Conservation (phyloP, 2,329 filamentous ascomycete species). For the Cladobotryum protrusum region DNA sequence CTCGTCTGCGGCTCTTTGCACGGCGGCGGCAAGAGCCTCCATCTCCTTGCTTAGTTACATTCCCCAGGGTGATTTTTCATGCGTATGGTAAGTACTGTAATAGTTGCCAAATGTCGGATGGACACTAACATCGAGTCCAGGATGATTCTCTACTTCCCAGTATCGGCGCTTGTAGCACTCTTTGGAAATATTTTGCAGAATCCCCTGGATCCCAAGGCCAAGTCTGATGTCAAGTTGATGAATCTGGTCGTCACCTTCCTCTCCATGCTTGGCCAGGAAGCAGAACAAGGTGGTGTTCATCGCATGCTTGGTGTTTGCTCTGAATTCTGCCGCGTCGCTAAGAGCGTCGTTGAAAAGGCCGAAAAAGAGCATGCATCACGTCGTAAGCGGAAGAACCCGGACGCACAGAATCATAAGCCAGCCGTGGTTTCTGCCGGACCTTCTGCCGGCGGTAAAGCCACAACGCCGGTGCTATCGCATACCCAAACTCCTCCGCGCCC, state of each 20-base stretch:
- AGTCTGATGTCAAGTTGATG: constrained; percentile 87
- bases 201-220: constrained; percentile 78
- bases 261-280: constrained; percentile 80
- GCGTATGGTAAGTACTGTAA: constrained; percentile 68
- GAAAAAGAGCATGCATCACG: constrained; percentile 77
- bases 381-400: constrained; percentile 76
- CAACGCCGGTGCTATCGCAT: not conserved
- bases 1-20: constrained; percentile 86
- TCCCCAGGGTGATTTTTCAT: constrained; percentile 88
- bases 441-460: constrained; percentile 4
- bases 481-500: not conserved
- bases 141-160: constrained; percentile 94
- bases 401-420: constrained; percentile 24
- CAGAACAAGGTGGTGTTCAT: constrained; percentile 82
- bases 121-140: constrained; percentile 31
- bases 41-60: constrained; percentile 95
- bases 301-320: constrained; percentile 90
- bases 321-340: constrained; percentile 95
- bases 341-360: constrained; percentile 81
- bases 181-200: constrained; percentile 97
- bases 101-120: not conserved
- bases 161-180: constrained; percentile 87
- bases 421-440: constrained; percentile 9
- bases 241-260: constrained; percentile 88
- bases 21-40: constrained; percentile 84